phyloP scores from a whole-genome alignment of 1,284 basidiomycete genomes.

The Ganoderma resinaceum region DNA sequence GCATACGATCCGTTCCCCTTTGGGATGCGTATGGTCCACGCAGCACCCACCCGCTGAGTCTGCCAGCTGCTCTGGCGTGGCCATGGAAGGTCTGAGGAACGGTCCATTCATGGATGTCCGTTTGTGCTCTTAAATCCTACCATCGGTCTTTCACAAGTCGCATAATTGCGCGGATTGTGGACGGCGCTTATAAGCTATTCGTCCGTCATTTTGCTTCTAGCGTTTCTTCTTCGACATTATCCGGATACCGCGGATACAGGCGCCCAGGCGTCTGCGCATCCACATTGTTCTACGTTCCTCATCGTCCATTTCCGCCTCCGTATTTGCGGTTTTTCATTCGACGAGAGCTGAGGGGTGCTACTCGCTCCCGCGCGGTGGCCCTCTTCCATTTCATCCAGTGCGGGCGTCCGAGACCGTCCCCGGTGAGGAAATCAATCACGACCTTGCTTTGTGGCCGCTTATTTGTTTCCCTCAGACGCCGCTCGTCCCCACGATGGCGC shows the following conservation, averaged over 20 bases:
- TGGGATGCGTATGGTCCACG: neutral
- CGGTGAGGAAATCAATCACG: neutral
- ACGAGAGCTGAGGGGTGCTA: neutral
- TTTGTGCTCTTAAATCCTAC: neutral
- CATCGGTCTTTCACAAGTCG: neutral
- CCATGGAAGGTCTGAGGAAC: neutral
- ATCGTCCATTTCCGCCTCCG: neutral
- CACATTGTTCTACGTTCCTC: neutral
- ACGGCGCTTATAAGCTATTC: neutral
- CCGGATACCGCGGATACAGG: neutral
- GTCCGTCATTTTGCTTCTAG: neutral
- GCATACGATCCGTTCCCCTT: conserved; percentile 6
- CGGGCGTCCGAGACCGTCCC: neutral
- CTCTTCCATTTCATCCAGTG: neutral
- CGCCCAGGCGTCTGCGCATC: neutral
- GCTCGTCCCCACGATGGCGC: conserved; percentile 3
- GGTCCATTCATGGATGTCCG: neutral
- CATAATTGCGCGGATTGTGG: neutral
- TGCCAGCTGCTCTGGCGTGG: neutral
- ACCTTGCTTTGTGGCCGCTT: conserved; percentile 10
- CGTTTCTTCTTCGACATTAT: neutral
- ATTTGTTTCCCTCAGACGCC: conserved; percentile 13
- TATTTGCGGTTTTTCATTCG: neutral
- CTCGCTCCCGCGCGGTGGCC: neutral
- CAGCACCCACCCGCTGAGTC: neutral